Conservation (phyloP, 164 flowering plant species). For the Cinnamomum micranthum region DNA sequence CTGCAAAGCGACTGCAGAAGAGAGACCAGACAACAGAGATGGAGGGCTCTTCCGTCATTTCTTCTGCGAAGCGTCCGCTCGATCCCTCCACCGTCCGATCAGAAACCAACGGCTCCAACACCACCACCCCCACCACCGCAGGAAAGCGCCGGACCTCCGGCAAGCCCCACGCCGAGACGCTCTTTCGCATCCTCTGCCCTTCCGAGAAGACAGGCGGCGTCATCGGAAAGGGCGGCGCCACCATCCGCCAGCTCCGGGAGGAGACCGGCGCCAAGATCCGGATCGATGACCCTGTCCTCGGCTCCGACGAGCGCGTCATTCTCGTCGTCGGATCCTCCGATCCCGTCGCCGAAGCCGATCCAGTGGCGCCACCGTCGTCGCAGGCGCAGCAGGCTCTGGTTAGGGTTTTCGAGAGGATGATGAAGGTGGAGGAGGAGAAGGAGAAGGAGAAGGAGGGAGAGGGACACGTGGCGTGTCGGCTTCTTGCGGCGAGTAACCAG, state of each 20-base stretch:
- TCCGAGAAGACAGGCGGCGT: slow-evolving; percentile 32
- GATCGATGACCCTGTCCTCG: slow-evolving; percentile 25
- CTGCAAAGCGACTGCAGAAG: neutral
- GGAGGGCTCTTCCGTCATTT: neutral
- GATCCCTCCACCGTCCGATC: slow-evolving; percentile 1
- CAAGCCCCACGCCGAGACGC: slow-evolving; percentile 12
- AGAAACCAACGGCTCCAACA: slow-evolving; percentile 12
- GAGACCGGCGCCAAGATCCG: slow-evolving; percentile 37
- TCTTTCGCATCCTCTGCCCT: slow-evolving; percentile 40
- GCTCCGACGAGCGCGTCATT: slow-evolving; percentile 34
- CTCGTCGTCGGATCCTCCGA: slow-evolving; percentile 19
- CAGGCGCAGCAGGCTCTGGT: slow-evolving; percentile 28
- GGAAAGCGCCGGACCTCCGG: slow-evolving; percentile 15
- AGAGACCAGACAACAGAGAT: neutral
- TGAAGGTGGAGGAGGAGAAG: slow-evolving; percentile 22
- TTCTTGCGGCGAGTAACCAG: slow-evolving; percentile 28
- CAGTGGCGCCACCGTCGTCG: slow-evolving; percentile 11
- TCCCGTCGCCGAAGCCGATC: slow-evolving; percentile 5
- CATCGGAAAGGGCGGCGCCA: slow-evolving; percentile 38
- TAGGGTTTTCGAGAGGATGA: slow-evolving; percentile 29
- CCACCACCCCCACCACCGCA: slow-evolving; percentile 12
- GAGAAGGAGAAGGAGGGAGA: neutral
- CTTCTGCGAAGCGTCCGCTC: slow-evolving; percentile 1
- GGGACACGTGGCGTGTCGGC: slow-evolving; percentile 24
- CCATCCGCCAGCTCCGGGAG: slow-evolving; percentile 35